Evolutionary conservation across 345 rosid genomes (phyloP).

Genomic region (Pistacia integerrima): DNA sequence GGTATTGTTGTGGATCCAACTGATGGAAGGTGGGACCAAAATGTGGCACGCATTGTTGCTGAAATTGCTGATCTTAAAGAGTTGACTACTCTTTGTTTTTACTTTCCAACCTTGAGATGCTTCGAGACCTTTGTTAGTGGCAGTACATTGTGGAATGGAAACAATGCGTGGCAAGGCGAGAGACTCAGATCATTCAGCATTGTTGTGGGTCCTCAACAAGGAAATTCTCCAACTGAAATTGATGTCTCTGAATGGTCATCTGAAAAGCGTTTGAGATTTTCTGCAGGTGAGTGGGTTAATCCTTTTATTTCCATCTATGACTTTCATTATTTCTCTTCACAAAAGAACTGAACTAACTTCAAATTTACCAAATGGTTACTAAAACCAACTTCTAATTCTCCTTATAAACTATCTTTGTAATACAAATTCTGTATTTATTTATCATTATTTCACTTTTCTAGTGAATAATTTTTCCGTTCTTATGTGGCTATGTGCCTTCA

Average conservation of each 20-base stretch:
- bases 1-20: constrained; percentile 17
- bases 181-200: not conserved
- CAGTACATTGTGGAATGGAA: constrained; percentile 15
- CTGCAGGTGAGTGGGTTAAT: not conserved
- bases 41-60: not conserved
- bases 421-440: no score
- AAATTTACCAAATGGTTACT: no score
- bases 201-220: not conserved
- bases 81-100: constrained; percentile 23
- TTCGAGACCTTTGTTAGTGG: constrained; percentile 6
- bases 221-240: not conserved
- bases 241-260: constrained; percentile 14
- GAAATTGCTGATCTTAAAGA: constrained; percentile 6
- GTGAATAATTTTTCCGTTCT: no score
- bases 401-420: no score
- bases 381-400: no score
- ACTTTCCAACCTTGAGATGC: constrained; percentile 18
- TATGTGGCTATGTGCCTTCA: not conserved
- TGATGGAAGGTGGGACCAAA: constrained; percentile 10
- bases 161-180: no score
- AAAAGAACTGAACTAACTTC: no score
- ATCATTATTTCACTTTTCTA: no score
- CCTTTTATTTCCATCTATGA: no score
- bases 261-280: constrained; percentile 25
- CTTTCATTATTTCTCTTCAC: no score